Conservation (phyloP, 2,329 filamentous ascomycete genomes). For the Botrytis fragariae region DNA sequence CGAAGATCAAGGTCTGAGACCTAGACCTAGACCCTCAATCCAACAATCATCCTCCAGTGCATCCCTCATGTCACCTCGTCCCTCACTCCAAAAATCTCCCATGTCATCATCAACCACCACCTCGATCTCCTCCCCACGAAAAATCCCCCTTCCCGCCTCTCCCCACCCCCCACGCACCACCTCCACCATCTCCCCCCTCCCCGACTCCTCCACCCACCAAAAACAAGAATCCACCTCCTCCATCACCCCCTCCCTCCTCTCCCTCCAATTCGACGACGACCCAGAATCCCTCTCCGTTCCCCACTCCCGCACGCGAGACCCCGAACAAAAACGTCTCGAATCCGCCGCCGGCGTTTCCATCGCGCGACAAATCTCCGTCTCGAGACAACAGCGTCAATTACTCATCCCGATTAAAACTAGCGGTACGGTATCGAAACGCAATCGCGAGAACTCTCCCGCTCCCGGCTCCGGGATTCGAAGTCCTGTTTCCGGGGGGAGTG, state of each 20-base stretch:
- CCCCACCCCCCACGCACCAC: slow-evolving; percentile 4
- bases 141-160: background rate
- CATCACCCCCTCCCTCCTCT: background rate
- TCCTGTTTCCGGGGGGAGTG: too few species aligned
- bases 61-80: background rate
- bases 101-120: background rate
- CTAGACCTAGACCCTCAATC: background rate
- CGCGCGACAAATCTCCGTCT: slow-evolving; percentile 65
- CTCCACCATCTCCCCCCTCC: background rate
- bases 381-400: slow-evolving; percentile 58
- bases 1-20: background rate
- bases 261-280: background rate
- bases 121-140: background rate
- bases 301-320: background rate
- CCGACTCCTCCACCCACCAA: background rate
- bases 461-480: too few species aligned
- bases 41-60: background rate
- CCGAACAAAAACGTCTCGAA: slow-evolving; percentile 45
- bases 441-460: background rate
- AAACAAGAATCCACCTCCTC: slow-evolving; percentile 15
- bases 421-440: background rate
- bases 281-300: background rate
- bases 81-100: slow-evolving; percentile 8
- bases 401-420: slow-evolving; percentile 48
- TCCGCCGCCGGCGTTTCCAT: slow-evolving; percentile 64